Conservation (phyloP, 345 rosid species). For the Toxicodendron radicans region DNA sequence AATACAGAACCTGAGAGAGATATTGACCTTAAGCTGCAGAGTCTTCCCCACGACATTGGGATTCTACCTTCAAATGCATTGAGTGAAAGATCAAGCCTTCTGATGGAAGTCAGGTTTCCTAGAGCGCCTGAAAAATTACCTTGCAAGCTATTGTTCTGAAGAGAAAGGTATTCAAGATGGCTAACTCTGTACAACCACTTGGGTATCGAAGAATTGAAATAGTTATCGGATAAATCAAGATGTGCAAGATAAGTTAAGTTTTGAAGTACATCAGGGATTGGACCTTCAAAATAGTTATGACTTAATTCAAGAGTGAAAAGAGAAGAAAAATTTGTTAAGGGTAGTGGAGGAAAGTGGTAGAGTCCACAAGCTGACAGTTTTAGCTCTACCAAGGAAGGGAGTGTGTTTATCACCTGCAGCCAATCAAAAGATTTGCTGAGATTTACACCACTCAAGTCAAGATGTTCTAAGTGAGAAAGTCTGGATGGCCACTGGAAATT, state of each 20-base stretch:
- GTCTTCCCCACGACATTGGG: too few relatives aligned
- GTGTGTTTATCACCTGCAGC: not conserved
- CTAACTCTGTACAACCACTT: not conserved
- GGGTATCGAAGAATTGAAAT: not conserved
- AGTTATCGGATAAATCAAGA: constrained; percentile 4
- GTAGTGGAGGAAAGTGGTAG: not conserved
- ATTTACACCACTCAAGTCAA: not conserved
- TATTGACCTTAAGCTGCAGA: too few relatives aligned
- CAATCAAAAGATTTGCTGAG: not conserved
- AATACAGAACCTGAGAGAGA: too few relatives aligned
- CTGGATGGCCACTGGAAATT: not conserved
- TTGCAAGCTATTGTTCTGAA: too few relatives aligned
- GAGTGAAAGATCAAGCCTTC: too few relatives aligned
- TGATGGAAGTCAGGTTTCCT: too few relatives aligned
- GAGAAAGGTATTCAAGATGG: too few relatives aligned
- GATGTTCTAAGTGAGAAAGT: not conserved
- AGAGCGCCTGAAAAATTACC: too few relatives aligned
- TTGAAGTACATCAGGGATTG: not conserved
- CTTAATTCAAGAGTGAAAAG: not conserved
- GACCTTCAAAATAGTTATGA: not conserved
- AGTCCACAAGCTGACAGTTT: not conserved
- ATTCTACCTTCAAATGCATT: too few relatives aligned
- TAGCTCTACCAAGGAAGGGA: not conserved
- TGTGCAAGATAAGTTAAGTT: constrained; percentile 4
- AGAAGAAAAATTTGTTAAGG: not conserved